Evolutionary conservation across 1,284 basidiomycete genomes (phyloP), one percentile per base, ranked within the genome.

Genomic region (Moniliophthora roreri): DNA sequence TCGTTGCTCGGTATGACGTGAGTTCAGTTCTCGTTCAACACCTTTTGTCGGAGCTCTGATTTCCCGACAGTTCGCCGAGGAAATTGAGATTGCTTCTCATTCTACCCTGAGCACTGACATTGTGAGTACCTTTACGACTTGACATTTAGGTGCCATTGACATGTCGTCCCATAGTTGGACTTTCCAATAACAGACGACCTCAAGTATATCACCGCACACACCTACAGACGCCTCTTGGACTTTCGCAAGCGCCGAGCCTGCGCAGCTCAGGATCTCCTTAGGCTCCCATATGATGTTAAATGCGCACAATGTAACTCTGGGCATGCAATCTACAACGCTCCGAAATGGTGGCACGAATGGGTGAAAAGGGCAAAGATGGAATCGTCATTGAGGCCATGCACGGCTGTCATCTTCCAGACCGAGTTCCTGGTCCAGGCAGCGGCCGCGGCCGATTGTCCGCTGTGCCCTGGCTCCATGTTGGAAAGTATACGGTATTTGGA

Each of bases 291-390:
- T 8, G 72, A 78, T 38, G 62, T 86, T 58, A 82, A 82, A 65
- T 89, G 87, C 67, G 77, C 82, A 69, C 79, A 84, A 55, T 89
- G 85, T 62, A 85, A 84, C 42, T 71, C 74, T 2, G 68, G 71
- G 4, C 74, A 75, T 57, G 79, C 77, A 1, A 67, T 73, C 38
- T 72, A 79, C 52, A 71, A 72, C 10, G 72, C 75, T 18, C 87
- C 86, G 23, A 77, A 77, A 63, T 89, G 87, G 87, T 89, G 86
- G 86, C 66, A 66, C 32, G 78, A 80, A 56, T 89, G 79, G 59
- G 74, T 78, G 63, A 73, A 63, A 62, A 64, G 70, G 55, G 87
- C 85, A 39, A 77, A 63, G 61, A 76, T 76, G 62, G 85, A 89
- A 62, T 66, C 89, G 52, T 68, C 70, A 21, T 58, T 66, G 45